Evolutionary conservation across 2,329 filamentous ascomycete species (phyloP), one percentile per base, ranked within the genome.

Genomic region (Sporothrix protearum): DNA sequence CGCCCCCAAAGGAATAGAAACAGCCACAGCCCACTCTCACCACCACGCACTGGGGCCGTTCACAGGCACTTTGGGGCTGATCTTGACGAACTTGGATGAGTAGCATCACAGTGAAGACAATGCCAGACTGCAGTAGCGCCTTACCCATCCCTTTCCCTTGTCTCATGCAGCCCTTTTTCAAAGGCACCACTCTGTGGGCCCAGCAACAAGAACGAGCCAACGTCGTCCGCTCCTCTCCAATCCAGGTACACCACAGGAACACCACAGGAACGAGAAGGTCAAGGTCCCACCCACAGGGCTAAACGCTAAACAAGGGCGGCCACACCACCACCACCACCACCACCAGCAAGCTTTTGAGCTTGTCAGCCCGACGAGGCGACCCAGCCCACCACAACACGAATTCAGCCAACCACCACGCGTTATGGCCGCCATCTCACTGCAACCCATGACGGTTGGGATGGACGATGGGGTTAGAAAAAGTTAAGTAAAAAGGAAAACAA

Each of bases 121-220:
- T n/a, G 2, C 49, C 12, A n/a, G 2, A 39, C 28, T 63, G 57
- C 57, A 42, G 39, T 64, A 64, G 61, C 61, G 59, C 36, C 59
- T 36, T 64, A n/a, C n/a, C n/a, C 19, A 2, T 51, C 22, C 49
- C 10, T 53, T 8, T 14, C 42, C 42, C 49, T 53, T 8, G 61
- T 47, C 59, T 45, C 47, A 64, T 64, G 61, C 61, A 47, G 59
- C 59, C 59, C 36, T 64, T 28, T 61, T 63, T 22, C 5, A 19
- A 16, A 30, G 63, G 39, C 42, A 49, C 42, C 42, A 5, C 25
- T 14, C 42, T 49, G 63, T 66, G 42, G 63, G 16, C 63, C 63
- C 63, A 49, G 42, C 42, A 66, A 64, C 61, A 39, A 3, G 7
- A 45, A 14, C 14, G 19, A 19, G 19, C 3, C 42, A 14, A 19